phyloP scores from a whole-genome alignment of 345 rosid genomes.

The Eucalyptus polybractea region DNA sequence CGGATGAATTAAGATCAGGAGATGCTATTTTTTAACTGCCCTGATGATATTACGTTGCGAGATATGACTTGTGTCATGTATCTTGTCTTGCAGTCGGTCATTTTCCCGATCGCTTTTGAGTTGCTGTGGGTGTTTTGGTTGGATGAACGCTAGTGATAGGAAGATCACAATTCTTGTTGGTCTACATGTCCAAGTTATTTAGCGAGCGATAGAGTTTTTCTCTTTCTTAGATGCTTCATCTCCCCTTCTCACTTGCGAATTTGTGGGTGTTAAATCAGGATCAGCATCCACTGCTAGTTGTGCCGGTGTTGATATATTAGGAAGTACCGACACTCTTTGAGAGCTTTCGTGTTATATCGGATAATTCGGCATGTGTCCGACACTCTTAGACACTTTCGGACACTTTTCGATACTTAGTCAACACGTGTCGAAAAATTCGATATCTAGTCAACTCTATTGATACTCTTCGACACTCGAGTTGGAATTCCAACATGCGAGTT shows the following conservation, averaged over 20 bases:
- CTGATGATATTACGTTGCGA: background rate
- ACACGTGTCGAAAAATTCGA: no score
- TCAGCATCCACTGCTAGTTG: background rate
- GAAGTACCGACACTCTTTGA: no score
- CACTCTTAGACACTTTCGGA: no score
- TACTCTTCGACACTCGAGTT: no score
- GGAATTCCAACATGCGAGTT: fast-evolving
- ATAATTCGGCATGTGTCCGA: no score
- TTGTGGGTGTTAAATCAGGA: background rate
- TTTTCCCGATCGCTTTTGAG: background rate
- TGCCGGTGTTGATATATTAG: background rate
- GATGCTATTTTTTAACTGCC: background rate
- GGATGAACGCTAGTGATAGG: background rate
- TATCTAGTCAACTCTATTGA: no score
- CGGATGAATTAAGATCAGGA: background rate
- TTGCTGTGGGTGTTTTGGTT: background rate
- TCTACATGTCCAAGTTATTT: background rate
- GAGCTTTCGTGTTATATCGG: fast-evolving
- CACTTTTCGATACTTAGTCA: no score
- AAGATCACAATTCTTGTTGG: background rate
- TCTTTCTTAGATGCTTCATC: background rate
- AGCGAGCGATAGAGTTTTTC: background rate
- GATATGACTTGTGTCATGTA: background rate
- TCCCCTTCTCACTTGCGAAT: background rate
- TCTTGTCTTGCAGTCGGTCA: background rate